Evolutionary conservation across 305 asterid genomes (phyloP), one percentile per base, ranked within the genome.

Genomic region (Nicotiana rustica): DNA sequence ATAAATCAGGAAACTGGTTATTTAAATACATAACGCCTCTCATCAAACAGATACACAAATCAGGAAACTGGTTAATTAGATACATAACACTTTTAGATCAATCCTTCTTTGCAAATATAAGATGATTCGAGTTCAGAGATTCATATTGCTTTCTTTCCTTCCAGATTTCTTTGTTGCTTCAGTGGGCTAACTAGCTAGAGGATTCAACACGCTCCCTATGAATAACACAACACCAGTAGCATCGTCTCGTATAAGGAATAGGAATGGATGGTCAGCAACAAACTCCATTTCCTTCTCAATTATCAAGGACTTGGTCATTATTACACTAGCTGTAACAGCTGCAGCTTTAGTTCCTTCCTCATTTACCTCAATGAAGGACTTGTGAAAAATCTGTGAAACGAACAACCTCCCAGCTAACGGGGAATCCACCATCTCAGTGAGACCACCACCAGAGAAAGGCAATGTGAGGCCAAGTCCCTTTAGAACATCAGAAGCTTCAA

Each of bases 301-400:
- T 57, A 10, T 0, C 71, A 83, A 35, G 5, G 25, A 35, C 82
- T 71, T 36, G 2, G 61, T 75, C 73, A 0, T 67, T 35, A 71
- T 13, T 4, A 81, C 86, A 25, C 13, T 90, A 65, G 89, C 93
- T 29, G 95, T 82, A 17, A 90, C 90, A 70, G 97, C 93, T 6
- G 93, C 98, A 67, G 98, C 99, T 86, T 92, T 93, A 0, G 99
- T 95, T 38, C 97, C 98, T 88, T 92, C 95, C 80, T 95, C 98
- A 10, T 93, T 95, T 38, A 79, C 49, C 75, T 79, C 64, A 15
- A 79, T 18, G 3, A 79, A 62, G 29, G 75, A 6, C 82, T 95
- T 93, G 65, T 95, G 98, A 78, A 91, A 89, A 68, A 95, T 83
- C 33, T 79, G 85, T 1, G 99, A 91, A 21, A 93, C 97, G 66